Evolutionary conservation across 192 early-diverging fungal genomes (phyloP).

Genomic region (Gryganskiella cystojenkinii): DNA sequence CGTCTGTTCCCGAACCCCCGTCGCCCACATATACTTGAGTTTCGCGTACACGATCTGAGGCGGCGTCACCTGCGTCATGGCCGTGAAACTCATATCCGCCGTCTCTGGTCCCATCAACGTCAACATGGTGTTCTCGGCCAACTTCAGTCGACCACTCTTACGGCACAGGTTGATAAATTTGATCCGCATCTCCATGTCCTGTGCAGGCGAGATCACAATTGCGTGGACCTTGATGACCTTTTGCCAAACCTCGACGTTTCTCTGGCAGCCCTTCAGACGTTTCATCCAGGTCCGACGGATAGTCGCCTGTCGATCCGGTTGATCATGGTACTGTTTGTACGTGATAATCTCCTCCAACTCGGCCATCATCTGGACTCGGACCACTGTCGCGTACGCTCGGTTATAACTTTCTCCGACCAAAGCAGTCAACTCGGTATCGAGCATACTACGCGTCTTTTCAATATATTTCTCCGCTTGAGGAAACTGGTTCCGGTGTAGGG

Average conservation of each 20-base stretch:
- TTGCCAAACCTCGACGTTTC: slow-evolving; percentile 97
- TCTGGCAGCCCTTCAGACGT: slow-evolving; percentile 86
- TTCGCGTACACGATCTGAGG: slow-evolving; percentile 91
- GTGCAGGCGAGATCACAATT: slow-evolving; percentile 88
- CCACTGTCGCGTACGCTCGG: slow-evolving; percentile 88
- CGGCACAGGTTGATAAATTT: slow-evolving; percentile 96
- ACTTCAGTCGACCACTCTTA: slow-evolving; percentile 83
- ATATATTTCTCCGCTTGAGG: slow-evolving; percentile 80
- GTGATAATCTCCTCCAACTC: slow-evolving; percentile 97
- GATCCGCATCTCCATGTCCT: slow-evolving; percentile 96
- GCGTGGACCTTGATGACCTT: slow-evolving; percentile 87
- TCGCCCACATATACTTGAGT: slow-evolving; percentile 91
- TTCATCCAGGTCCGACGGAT: slow-evolving; percentile 93
- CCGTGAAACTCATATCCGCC: slow-evolving; percentile 46
- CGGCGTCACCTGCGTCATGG: slow-evolving; percentile 55
- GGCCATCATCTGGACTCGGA: slow-evolving; percentile 96
- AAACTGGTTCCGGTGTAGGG: slow-evolving; percentile 83
- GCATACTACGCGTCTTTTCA: slow-evolving; percentile 79
- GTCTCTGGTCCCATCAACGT: slow-evolving; percentile 64
- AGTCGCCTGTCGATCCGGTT: slow-evolving; percentile 74
- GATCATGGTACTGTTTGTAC: slow-evolving; percentile 86
- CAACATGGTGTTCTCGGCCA: slow-evolving; percentile 83
- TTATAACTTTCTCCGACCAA: slow-evolving; percentile 94
- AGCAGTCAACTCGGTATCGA: slow-evolving; percentile 89
- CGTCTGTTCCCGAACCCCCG: slow-evolving; percentile 71